Base-by-base conservation (phyloP, 257 asterid genomes). In the Thymus quinquecostatus region DNA sequence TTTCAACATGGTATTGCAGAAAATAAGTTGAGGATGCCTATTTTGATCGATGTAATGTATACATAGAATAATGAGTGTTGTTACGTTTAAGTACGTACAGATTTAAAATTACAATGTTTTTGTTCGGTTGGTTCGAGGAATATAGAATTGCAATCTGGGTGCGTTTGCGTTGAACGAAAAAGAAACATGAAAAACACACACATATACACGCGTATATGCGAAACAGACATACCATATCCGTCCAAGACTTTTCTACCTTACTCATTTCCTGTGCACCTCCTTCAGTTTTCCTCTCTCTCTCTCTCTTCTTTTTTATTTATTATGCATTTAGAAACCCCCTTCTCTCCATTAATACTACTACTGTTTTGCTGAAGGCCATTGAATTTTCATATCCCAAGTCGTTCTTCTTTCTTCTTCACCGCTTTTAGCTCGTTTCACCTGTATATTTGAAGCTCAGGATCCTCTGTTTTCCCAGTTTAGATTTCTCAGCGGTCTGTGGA, bases 361-460 rank as follows among this genome's bases (percentile, higher is more conserved):
- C 32, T 50, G 27, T 0, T 51, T 50, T 28, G 53, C 71, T 54
- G 43, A 79, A 48, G 29, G 40, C 78, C 50, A 29, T 54, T 56
- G 45, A 40, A 51, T 36, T 10, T 81, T 70, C 77, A 69, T 65
- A 73, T 47, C 75, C 80, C 80, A 66, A 75, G 47, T 74, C 56
- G 33, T 62, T 21, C 71, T 32, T 75, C 76, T 60, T 74, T 62
- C 34, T 68, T 50, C 40, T 7, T 69, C 48, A 28, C n/a, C 21
- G 5, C 3, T 43, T 1, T 38, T 27, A 28, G 14, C 21, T 21
- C 10, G 8, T 55, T 51, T 66, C 54, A 47, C 30, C 60, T 34
- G 3, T 66, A 28, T 33, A 44, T 66, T 56, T 70, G 68, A 59
- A 44, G 58, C 55, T 56, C 38, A 30, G 10, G 13, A 60, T 43